Evolutionary conservation across 2,329 filamentous ascomycete species (phyloP).

Genomic region (Clonostachys chloroleuca): DNA sequence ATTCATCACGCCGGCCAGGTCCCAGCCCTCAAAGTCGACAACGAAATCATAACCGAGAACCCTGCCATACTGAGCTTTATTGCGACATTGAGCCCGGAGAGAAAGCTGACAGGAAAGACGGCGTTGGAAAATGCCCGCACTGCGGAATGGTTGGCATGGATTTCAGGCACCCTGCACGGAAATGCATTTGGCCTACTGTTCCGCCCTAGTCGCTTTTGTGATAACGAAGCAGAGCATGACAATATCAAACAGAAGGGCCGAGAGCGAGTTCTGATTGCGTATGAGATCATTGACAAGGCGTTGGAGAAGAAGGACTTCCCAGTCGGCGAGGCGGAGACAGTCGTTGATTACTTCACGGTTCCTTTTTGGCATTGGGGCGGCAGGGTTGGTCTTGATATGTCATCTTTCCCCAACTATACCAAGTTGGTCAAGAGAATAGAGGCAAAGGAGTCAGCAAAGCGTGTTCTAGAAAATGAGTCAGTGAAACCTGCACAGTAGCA

Average conservation of each 20-base stretch:
- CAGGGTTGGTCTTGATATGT: not conserved
- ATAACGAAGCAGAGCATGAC: constrained; percentile 4
- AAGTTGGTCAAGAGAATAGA: not conserved
- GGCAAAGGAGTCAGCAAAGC: not conserved
- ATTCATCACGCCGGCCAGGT: constrained; percentile 22
- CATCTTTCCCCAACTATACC: not conserved
- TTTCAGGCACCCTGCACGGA: constrained; percentile 22
- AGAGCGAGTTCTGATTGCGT: not conserved
- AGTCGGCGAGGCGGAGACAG: constrained; percentile 1
- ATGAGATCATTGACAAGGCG: not conserved
- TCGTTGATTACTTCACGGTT: constrained; percentile 1
- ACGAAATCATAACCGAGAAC: constrained; percentile 22
- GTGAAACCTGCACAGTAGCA: too few relatives aligned
- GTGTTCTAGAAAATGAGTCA: too few relatives aligned
- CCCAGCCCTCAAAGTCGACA: constrained; percentile 19
- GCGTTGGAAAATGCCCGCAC: constrained; percentile 14
- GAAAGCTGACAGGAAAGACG: constrained; percentile 11
- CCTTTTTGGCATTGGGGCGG: constrained; percentile 2
- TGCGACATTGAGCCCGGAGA: constrained; percentile 10
- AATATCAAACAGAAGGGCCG: not conserved
- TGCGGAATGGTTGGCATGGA: constrained; percentile 22
- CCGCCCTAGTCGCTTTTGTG: constrained; percentile 17
- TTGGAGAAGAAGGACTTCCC: not conserved
- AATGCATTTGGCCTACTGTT: constrained; percentile 15
- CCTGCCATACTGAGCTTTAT: constrained; percentile 24